A percentile compares a stretch with the other conserved stretches of the same genome.
These are phyloP conservation scores for Arxiozyma slooffiae DNA, from an alignment of 1,139 yeast species.

Conservation along the genomic window DNA sequence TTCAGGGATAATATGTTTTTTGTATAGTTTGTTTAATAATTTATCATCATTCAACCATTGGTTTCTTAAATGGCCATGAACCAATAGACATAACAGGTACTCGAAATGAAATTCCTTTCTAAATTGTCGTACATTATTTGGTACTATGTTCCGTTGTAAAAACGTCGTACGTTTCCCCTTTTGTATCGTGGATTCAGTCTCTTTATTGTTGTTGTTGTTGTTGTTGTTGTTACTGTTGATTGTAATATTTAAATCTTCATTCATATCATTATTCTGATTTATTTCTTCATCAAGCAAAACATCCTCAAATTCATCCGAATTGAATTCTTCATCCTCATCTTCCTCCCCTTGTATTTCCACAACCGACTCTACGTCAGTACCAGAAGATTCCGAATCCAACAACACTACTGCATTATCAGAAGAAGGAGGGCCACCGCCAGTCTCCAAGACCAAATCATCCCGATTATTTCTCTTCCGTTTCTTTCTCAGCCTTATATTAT, in stretches of 20 bases:
- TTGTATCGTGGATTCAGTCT: conserved; percentile 3
- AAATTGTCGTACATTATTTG: conserved; percentile 44
- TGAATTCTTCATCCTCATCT: conserved; percentile 29
- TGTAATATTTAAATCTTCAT: conserved; percentile 23
- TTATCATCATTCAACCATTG: conserved; percentile 60
- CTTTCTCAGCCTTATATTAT: too few relatives aligned
- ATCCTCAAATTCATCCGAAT: conserved; percentile 37
- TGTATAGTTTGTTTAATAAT: conserved; percentile 35
- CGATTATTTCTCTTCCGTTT: too few relatives aligned
- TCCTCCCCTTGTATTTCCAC: conserved; percentile 26
- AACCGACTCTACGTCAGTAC: conserved; percentile 17
- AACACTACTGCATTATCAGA: not conserved
- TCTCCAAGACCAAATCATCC: too few relatives aligned
- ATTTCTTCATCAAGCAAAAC: conserved; percentile 25
- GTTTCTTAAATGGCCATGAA: conserved; percentile 61
- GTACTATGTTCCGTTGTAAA: conserved; percentile 31
- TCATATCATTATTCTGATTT: conserved; percentile 6
- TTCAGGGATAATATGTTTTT: conserved; percentile 37
- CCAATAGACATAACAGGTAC: conserved; percentile 47
- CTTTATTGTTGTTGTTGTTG: conserved; percentile 2
- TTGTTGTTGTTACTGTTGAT: too few relatives aligned
- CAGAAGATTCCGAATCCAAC: not conserved
- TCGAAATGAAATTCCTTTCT: conserved; percentile 52
- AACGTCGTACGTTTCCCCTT: not conserved
- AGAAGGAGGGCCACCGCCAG: not conserved